Base-by-base conservation (phyloP, 176 grass and related monocot species). In the Eragrostis nindensis region DNA sequence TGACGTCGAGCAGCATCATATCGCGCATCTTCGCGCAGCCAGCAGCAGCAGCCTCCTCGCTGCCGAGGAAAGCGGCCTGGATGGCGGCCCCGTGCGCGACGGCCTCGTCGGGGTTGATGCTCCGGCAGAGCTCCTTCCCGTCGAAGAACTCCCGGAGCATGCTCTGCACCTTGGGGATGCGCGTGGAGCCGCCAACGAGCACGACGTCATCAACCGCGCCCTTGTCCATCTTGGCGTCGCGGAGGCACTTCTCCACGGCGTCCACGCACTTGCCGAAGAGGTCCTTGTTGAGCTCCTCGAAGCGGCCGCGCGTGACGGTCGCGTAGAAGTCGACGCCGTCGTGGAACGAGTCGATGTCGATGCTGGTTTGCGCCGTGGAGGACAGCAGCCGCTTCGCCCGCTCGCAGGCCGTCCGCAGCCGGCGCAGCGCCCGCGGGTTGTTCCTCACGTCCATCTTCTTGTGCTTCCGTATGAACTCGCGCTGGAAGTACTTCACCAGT, bases 101-200 rank as follows among this genome's bases (percentile, higher is more conserved):
- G 11, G 92, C 95, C 89, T 97, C 95, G 19, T 97, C 95, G 17
- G 95, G 95, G 80, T 97, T 97, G 85, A 97, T 97, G 80, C 86
- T 97, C 95, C 92, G 90, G 90, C 95, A 97, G 24, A 94, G 90
- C 80, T 94, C 92, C 83, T 97, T 36, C 32, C 32, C 32, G 32
- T 36, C 32, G 32, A 36, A 36, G 32, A 36, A 36, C 2, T 36
- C 32, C 32, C 32, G 32, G 32, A 36, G 32, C 32, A 36, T 36
- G 32, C 32, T 36, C 32, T 36, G 32, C 32, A 36, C 32, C 32
- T 36, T 36, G 32, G 32, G 32, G 32, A 36, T 36, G 32, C 32
- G 32, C 32, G 32, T 36, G 32, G 32, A 36, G 2, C 32, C 32
- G 32, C 32, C 32, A 1, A 36, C 32, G 32, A 36, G 32, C 32